A percentile compares a stretch with the other conserved stretches of the same genome.
These are phyloP conservation scores for Verbena officinalis DNA, from an alignment of 257 asterid genomes.

Conservation along the genomic window DNA sequence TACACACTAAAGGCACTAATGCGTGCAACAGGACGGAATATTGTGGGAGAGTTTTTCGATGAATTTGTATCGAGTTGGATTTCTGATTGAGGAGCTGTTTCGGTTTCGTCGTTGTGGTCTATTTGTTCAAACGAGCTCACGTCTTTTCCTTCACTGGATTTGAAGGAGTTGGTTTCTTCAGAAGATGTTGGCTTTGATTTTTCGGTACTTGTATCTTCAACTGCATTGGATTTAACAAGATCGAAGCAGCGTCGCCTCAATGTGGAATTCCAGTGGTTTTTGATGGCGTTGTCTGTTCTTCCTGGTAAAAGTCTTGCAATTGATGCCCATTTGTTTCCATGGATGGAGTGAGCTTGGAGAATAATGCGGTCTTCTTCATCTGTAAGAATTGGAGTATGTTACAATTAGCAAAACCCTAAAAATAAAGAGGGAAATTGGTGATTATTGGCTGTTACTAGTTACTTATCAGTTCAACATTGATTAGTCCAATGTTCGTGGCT, in stretches of 20 bases:
- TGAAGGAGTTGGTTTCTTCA: slow-evolving; percentile 68
- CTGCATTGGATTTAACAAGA: slow-evolving; percentile 37
- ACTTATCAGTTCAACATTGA: slow-evolving; percentile 6
- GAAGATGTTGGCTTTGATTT: slow-evolving; percentile 73
- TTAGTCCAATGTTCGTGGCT: neutral
- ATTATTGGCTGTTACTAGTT: neutral
- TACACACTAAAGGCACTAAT: slow-evolving; percentile 61
- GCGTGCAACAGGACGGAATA: slow-evolving; percentile 70
- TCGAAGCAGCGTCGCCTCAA: slow-evolving; percentile 62
- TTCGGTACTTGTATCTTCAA: slow-evolving; percentile 54
- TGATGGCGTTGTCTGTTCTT: slow-evolving; percentile 91
- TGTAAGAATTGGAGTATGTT: slow-evolving; percentile 29
- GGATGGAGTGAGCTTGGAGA: slow-evolving; percentile 78
- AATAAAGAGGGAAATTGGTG: neutral
- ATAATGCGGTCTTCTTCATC: slow-evolving; percentile 89
- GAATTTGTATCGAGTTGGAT: slow-evolving; percentile 40
- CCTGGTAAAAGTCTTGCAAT: slow-evolving; percentile 97
- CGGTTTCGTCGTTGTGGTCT: slow-evolving; percentile 41
- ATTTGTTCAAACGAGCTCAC: slow-evolving; percentile 49
- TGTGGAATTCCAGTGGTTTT: slow-evolving; percentile 94
- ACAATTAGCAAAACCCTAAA: neutral
- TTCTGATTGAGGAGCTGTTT: slow-evolving; percentile 32
- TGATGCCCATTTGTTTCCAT: slow-evolving; percentile 95
- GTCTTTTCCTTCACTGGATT: slow-evolving; percentile 59
- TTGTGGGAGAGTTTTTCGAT: slow-evolving; percentile 33